Percentiles rank a stretch among this genome's conserved stretches.
phyloP scores from a whole-genome alignment of 257 asterid genomes.

The Lantana camara region DNA sequence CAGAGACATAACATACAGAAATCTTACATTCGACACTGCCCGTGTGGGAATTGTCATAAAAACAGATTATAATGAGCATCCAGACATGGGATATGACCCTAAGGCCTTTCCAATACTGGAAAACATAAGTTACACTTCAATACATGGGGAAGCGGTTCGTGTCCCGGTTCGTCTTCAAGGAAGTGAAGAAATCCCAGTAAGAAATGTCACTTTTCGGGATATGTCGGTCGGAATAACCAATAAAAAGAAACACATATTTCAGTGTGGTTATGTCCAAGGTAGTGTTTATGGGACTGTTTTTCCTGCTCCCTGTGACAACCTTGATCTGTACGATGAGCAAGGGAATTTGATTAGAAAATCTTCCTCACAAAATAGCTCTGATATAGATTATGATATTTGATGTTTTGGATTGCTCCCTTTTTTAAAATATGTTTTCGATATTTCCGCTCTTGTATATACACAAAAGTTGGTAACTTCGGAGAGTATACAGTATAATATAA shows the following conservation, averaged over 20 bases:
- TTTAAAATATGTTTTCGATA: background rate
- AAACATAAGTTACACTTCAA: constrained; percentile 65
- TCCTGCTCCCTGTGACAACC: constrained; percentile 90
- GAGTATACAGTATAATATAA: constrained; percentile 9
- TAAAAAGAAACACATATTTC: constrained; percentile 86
- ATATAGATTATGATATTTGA: constrained; percentile 86
- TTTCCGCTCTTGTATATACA: constrained; percentile 28
- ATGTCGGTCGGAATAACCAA: constrained; percentile 75
- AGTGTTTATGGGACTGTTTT: constrained; percentile 73
- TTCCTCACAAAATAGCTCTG: constrained; percentile 59
- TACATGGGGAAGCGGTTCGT: constrained; percentile 86
- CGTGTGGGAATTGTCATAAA: constrained; percentile 92
- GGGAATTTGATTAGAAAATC: constrained; percentile 64
- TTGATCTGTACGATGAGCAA: constrained; percentile 73
- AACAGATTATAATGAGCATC: constrained; percentile 96
- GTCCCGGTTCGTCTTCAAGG: constrained; percentile 96
- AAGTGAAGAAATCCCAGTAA: constrained; percentile 66
- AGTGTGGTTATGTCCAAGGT: constrained; percentile 80
- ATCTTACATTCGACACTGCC: constrained; percentile 70
- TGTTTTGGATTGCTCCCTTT: background rate
- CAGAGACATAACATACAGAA: constrained; percentile 62
- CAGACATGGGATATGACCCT: constrained; percentile 72
- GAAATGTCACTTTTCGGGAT: constrained; percentile 63
- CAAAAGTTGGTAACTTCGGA: background rate
- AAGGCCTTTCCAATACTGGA: constrained; percentile 72